phyloP scores from a whole-genome alignment of 208 protist genomes.

The Leishmania braziliensis region DNA sequence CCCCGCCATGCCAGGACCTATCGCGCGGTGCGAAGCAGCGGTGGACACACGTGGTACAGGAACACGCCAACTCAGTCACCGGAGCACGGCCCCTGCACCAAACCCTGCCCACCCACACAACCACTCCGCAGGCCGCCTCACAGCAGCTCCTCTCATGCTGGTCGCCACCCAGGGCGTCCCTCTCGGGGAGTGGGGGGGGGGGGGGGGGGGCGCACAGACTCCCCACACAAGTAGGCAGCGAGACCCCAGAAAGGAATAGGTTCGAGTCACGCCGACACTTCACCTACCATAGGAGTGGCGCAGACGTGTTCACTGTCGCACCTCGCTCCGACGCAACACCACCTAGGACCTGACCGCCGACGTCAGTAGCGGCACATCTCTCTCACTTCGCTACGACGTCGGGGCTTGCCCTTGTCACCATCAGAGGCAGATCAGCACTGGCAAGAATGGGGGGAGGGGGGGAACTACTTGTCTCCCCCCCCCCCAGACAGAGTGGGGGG shows the following conservation, averaged over 20 bases:
- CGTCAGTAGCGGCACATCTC: neutral
- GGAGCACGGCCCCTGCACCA: neutral
- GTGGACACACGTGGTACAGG: neutral
- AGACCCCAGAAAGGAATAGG: neutral
- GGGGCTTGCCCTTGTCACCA: neutral
- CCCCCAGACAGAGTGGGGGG: neutral
- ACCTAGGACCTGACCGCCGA: neutral
- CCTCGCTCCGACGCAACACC: neutral
- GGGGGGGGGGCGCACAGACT: neutral
- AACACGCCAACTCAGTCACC: neutral
- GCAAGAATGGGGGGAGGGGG: neutral
- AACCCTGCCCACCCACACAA: no score
- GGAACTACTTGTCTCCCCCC: neutral
- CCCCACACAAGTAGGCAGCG: neutral
- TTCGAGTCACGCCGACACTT: neutral
- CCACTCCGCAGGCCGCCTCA: neutral
- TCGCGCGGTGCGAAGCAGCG: neutral
- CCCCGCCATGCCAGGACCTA: no score
- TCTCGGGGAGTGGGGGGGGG: neutral
- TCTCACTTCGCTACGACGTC: neutral
- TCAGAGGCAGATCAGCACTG: neutral
- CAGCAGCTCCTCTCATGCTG: neutral
- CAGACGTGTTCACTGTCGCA: neutral
- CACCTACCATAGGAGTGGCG: neutral
- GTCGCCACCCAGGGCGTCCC: neutral